A percentile compares a stretch with the other conserved stretches of the same genome.
Conservation (phyloP, 148 eudicot genomes). For the Diospyros lotus region DNA sequence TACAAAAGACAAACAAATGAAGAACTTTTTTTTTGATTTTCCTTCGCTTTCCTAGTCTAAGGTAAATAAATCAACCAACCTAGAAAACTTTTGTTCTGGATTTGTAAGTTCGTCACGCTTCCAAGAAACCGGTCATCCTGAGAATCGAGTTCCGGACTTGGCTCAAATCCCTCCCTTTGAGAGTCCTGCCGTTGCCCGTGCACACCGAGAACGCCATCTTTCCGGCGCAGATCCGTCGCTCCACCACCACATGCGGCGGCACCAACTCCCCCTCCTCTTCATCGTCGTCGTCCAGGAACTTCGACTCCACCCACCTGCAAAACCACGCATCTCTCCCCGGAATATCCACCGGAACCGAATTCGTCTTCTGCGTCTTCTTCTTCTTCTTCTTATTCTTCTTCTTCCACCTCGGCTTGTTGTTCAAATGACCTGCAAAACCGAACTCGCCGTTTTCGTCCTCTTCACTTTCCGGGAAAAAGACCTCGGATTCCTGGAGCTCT, state of each 20-base stretch:
- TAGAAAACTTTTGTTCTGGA: background rate
- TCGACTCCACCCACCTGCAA: slow-evolving; percentile 12
- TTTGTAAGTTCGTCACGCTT: slow-evolving; percentile 26
- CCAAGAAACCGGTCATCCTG: slow-evolving; percentile 73
- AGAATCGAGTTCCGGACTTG: slow-evolving; percentile 61
- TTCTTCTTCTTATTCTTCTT: slow-evolving; percentile 16
- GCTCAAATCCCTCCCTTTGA: slow-evolving; percentile 63
- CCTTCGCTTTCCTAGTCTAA: background rate
- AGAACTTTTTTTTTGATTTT: background rate
- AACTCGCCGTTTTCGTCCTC: background rate
- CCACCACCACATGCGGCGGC: slow-evolving; percentile 65
- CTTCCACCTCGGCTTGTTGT: slow-evolving; percentile 7
- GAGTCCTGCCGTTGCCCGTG: slow-evolving; percentile 41
- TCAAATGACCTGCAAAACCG: slow-evolving; percentile 1
- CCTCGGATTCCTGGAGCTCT: slow-evolving; percentile 63
- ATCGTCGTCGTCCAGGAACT: slow-evolving; percentile 27
- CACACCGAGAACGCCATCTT: slow-evolving; percentile 45
- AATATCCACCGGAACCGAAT: slow-evolving; percentile 42
- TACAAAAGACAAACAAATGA: background rate
- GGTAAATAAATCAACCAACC: background rate
- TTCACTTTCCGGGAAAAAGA: slow-evolving; percentile 34
- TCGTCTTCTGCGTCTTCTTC: slow-evolving; percentile 18
- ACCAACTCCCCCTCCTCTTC: slow-evolving; percentile 24
- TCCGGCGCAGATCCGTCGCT: slow-evolving; percentile 29
- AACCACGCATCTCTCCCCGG: slow-evolving; percentile 26